A percentile compares a stretch with the other conserved stretches of the same genome.
These are phyloP conservation scores for Pigoraptor vietnamica DNA, from an alignment of 78 protist species.

Conservation along the genomic window DNA sequence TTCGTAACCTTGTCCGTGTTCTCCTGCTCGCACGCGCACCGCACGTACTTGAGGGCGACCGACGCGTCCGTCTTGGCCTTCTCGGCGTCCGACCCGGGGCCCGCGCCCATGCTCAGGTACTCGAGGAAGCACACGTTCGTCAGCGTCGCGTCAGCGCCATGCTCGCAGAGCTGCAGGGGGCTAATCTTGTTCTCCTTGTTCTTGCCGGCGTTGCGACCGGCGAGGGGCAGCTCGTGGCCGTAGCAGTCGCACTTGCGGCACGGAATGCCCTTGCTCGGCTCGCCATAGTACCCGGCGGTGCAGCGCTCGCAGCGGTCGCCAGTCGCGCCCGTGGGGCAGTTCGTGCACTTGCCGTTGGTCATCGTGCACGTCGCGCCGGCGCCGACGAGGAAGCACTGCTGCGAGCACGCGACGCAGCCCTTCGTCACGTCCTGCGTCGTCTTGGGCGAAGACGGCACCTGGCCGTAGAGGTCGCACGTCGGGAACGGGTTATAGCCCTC, in stretches of 20 bases:
- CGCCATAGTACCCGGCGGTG: background rate
- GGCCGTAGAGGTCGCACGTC: background rate
- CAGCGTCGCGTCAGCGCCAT: background rate
- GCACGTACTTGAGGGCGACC: background rate
- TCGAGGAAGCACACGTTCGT: background rate
- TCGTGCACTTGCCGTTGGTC: background rate
- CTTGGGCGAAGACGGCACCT: background rate
- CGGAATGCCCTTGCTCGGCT: background rate
- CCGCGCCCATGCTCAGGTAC: background rate
- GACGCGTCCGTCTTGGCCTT: background rate
- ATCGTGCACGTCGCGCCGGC: background rate
- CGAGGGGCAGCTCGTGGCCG: background rate
- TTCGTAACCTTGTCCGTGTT: background rate
- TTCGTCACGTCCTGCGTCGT: background rate
- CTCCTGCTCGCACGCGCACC: background rate
- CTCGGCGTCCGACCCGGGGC: background rate
- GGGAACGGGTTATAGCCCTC: background rate
- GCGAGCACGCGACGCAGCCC: background rate
- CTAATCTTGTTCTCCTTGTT: background rate
- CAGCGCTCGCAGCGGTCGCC: conserved; percentile 8
- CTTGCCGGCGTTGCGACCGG: background rate
- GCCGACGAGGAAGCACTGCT: conserved; percentile 9
- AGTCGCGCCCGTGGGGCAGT: background rate
- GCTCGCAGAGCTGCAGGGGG: background rate
- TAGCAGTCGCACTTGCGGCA: background rate